Conservation (phyloP, 352 stramenopile species). For the Globisporangium orthogonon region DNA sequence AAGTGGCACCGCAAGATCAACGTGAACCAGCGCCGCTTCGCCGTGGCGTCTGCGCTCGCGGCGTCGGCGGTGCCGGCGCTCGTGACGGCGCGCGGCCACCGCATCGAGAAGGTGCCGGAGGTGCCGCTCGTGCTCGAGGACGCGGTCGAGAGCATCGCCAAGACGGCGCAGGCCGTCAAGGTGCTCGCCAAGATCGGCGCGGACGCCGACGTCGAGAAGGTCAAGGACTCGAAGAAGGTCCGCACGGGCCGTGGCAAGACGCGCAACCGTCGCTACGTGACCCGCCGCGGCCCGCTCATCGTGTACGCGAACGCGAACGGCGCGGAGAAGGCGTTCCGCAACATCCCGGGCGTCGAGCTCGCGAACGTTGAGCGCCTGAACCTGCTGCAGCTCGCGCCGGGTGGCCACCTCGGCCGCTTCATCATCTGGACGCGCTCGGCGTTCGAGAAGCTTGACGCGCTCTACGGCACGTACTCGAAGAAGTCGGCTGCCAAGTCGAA, state of each 20-base stretch:
- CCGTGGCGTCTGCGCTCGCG: slow-evolving; percentile 95
- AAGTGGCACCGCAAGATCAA: slow-evolving; percentile 99
- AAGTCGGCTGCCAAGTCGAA: slow-evolving; percentile 88
- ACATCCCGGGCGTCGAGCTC: slow-evolving; percentile 97
- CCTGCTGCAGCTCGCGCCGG: slow-evolving; percentile 96
- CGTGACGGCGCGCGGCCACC: slow-evolving; percentile 97
- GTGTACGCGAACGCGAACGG: slow-evolving; percentile 94
- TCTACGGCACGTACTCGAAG: slow-evolving; percentile 94
- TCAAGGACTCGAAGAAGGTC: slow-evolving; percentile 97
- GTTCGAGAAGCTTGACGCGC: slow-evolving; percentile 94
- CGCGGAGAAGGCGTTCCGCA: slow-evolving; percentile 95
- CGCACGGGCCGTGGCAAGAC: slow-evolving; percentile 98
- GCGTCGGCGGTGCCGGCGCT: slow-evolving; percentile 95
- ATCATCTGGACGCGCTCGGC: slow-evolving; percentile 98
- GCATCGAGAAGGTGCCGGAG: slow-evolving; percentile 96
- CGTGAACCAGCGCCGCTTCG: slow-evolving; percentile 97
- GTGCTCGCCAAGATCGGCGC: slow-evolving; percentile 93
- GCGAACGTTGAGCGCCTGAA: slow-evolving; percentile 97
- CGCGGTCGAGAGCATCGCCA: slow-evolving; percentile 89
- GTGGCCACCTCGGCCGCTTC: slow-evolving; percentile 98
- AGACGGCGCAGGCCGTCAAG: slow-evolving; percentile 95
- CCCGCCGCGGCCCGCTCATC: slow-evolving; percentile 94
- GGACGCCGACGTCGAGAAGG: slow-evolving; percentile 95
- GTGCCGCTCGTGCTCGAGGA: slow-evolving; percentile 97
- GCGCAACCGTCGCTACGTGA: slow-evolving; percentile 96